Conservation (phyloP, 331 rosid genomes). For the Erythrophleum ivorense region DNA sequence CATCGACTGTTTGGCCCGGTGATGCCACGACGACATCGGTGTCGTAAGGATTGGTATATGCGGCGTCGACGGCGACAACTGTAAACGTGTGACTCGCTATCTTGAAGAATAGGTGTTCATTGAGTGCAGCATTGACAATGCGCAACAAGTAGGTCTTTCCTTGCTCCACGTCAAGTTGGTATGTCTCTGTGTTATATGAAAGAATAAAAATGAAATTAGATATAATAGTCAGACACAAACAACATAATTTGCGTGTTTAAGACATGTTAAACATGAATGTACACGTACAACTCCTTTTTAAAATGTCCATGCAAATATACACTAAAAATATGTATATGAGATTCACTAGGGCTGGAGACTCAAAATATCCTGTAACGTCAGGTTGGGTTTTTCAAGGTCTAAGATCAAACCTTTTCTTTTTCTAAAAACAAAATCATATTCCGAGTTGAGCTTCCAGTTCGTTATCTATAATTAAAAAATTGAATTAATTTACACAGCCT, state of each 20-base stretch:
- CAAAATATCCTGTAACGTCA: too few species aligned
- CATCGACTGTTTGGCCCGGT: slow-evolving; percentile 52
- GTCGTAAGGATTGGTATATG: slow-evolving; percentile 35
- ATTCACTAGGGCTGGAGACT: too few species aligned
- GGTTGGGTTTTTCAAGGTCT: too few species aligned
- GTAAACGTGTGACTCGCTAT: slow-evolving; percentile 43
- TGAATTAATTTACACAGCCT: too few species aligned
- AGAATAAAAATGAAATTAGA: not conserved
- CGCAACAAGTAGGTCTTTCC: slow-evolving; percentile 21
- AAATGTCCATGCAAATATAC: too few species aligned
- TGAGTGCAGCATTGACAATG: slow-evolving; percentile 48
- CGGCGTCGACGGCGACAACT: slow-evolving; percentile 42
- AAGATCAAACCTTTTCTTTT: too few species aligned
- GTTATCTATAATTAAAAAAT: too few species aligned
- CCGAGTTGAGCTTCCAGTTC: too few species aligned
- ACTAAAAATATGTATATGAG: too few species aligned
- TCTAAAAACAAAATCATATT: too few species aligned
- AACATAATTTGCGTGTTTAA: not conserved
- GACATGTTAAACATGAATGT: too few species aligned
- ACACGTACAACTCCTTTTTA: too few species aligned
- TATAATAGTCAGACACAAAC: not conserved
- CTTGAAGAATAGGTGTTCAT: slow-evolving; percentile 44
- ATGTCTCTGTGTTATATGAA: not conserved
- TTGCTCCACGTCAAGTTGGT: not conserved
- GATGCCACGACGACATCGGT: slow-evolving; percentile 38